These are phyloP conservation scores for Proliferodiscus dingleyae DNA, from an alignment of 2,329 filamentous ascomycete species.

Conservation along the genomic window DNA sequence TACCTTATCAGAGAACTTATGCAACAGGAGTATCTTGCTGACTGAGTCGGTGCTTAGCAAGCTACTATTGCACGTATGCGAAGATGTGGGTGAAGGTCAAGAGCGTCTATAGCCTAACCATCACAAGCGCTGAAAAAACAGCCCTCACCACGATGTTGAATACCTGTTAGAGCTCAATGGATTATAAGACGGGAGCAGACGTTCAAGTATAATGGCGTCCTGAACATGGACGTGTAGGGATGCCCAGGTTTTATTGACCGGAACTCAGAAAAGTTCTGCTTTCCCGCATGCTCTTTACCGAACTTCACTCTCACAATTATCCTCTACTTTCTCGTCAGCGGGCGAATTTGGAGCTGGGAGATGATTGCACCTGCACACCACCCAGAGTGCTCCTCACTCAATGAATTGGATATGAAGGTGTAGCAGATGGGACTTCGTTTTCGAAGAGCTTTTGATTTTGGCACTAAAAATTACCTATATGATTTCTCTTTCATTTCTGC, in stretches of 20 bases:
- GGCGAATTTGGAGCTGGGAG: too few species aligned
- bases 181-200: neutral
- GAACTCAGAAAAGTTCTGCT: neutral
- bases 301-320: too few species aligned
- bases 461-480: neutral
- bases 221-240: neutral
- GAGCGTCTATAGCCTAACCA: slow-evolving; percentile 61
- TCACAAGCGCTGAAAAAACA: slow-evolving; percentile 68
- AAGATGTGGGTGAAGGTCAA: slow-evolving; percentile 73
- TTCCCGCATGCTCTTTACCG: too few species aligned
- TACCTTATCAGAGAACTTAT: slow-evolving; percentile 3
- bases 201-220: neutral
- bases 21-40: slow-evolving; percentile 8
- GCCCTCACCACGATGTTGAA: slow-evolving; percentile 61
- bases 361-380: too few species aligned
- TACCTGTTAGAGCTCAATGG: slow-evolving; percentile 46
- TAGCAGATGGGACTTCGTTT: neutral
- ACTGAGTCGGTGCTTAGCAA: slow-evolving; percentile 30
- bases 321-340: too few species aligned
- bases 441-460: neutral
- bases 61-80: slow-evolving; percentile 75
- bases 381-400: neutral
- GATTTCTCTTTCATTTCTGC: neutral
- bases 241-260: neutral
- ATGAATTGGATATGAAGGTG: neutral